These are phyloP conservation scores for Wickerhamiella bombiphila DNA, from an alignment of 805 yeast species.

Conservation along the genomic window DNA sequence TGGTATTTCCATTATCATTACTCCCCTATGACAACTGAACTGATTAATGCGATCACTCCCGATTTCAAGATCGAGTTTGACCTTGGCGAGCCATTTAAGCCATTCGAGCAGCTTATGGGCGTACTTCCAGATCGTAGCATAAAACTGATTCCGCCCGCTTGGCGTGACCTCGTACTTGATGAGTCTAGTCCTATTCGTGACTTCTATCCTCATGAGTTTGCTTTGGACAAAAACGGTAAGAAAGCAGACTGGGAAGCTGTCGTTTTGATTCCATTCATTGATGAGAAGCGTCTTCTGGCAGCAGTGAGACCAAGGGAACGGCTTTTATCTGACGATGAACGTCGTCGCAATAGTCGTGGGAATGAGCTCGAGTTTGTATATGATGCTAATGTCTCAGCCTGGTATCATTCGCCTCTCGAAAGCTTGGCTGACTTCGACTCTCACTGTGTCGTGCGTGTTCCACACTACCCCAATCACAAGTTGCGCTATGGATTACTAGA, in stretches of 20 bases:
- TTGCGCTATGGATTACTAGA: constrained; percentile 39
- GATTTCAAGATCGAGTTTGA: constrained; percentile 49
- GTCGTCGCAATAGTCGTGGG: constrained; percentile 61
- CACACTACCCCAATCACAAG: constrained; percentile 5
- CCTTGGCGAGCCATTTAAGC: constrained; percentile 66
- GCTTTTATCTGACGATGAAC: constrained; percentile 55
- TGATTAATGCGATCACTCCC: constrained; percentile 45
- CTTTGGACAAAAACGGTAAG: constrained; percentile 83
- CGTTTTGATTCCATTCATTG: constrained; percentile 82
- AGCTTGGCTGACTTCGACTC: constrained; percentile 63
- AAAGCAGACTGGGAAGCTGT: constrained; percentile 98
- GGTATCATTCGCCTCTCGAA: constrained; percentile 64
- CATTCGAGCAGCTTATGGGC: constrained; percentile 94
- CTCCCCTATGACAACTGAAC: constrained; percentile 87
- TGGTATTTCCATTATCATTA: constrained; percentile 89
- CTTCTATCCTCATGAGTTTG: constrained; percentile 80
- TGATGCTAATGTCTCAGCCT: constrained; percentile 58
- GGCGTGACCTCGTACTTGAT: constrained; percentile 75
- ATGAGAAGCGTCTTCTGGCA: constrained; percentile 53
- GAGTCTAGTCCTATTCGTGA: constrained; percentile 74
- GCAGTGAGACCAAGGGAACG: constrained; percentile 57
- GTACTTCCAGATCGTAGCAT: constrained; percentile 89
- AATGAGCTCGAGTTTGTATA: constrained; percentile 48
- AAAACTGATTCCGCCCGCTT: constrained; percentile 58
- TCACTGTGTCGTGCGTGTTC: constrained; percentile 23